Evolutionary conservation across 75 land plant genomes (phyloP), one percentile per base, ranked within the genome.

Genomic region (Pinus tabuliformis): DNA sequence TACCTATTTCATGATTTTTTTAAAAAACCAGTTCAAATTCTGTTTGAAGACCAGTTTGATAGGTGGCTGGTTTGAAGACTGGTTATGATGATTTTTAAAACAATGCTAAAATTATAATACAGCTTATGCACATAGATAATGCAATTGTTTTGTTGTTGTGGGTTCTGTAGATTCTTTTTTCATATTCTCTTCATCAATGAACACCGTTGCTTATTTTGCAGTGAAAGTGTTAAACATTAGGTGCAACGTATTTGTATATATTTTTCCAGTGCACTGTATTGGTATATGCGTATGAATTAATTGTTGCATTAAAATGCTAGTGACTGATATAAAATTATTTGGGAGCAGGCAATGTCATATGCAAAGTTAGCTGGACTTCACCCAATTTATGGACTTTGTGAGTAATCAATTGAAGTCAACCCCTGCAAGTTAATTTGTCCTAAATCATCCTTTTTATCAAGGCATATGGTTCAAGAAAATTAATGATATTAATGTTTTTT

Each of bases 351-450:
- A 61, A 97, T 97, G 99, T 97, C 98, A 45, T 97, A 97, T 82
- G 99, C 99, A 77, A 94, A 86, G 76, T 83, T 97, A 56, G 99
- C 99, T 72, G 97, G 98, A n/a, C 95, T 97, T 78, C 83, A 88
- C 74, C 92, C 98, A 62, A 94, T 97, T 45, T 94, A 94, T 85
- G 99, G 99, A 59, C 92, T 97, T 62, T 97, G 99, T 97, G 83
- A 94, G 99, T 78, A 58, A n/a, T 54, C 36, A 13, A 13, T 61
- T 36, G 6, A 33, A 17, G 76, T 15, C 72, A 8, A 8, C 22
- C 70, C 20, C 20, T 36, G 74, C 17, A 9, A 68, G 52, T 42
- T 42, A n/a, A 68, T 7, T 1, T 68, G 20, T 42, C 11, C 24
- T 18, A 3, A 64, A 33, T 16, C 6, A 16, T 30, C 39, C 36